phyloP scores from a whole-genome alignment of 1,139 yeast species.

The Yamadazyma blattariae region DNA sequence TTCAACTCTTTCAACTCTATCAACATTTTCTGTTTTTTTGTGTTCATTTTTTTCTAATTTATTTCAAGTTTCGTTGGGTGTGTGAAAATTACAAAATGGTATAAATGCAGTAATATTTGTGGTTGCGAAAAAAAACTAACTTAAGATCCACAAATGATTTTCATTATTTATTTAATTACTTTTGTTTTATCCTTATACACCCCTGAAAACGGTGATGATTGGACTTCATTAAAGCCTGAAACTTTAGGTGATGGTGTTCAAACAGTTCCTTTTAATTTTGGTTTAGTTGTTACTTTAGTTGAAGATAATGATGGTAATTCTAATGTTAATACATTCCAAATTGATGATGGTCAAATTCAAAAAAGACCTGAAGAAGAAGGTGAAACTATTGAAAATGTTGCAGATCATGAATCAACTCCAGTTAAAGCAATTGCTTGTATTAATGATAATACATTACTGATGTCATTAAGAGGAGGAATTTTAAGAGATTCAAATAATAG shows the following conservation, averaged over 20 bases:
- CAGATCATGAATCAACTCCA: slow-evolving; percentile 12
- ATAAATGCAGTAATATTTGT: no score
- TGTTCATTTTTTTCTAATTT: no score
- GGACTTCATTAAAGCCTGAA: slow-evolving; percentile 31
- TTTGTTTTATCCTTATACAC: slow-evolving; percentile 17
- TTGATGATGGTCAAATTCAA: slow-evolving; percentile 33
- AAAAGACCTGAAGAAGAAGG: slow-evolving; percentile 10
- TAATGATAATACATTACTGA: slow-evolving; percentile 27
- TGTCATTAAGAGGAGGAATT: slow-evolving; percentile 32
- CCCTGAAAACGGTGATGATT: slow-evolving; percentile 34
- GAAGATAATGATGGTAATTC: slow-evolving; percentile 17
- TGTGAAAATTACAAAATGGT: no score
- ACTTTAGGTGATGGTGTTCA: slow-evolving; percentile 18
- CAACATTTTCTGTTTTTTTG: no score
- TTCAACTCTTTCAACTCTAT: no score
- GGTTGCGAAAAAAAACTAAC: slow-evolving; percentile 5
- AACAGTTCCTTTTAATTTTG: slow-evolving; percentile 32
- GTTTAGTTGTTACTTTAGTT: slow-evolving; percentile 31
- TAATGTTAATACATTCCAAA: slow-evolving; percentile 17
- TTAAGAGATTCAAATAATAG: slow-evolving; percentile 34
- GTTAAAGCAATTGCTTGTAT: slow-evolving; percentile 34
- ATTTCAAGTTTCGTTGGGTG: no score
- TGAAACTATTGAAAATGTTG: no score
- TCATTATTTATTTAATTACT: slow-evolving; percentile 2
- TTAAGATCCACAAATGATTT: no score